Evolutionary conservation across 768 basidiomycete species (phyloP), one percentile per base, ranked within the genome.

Genomic region (Kwoniella sp.): DNA sequence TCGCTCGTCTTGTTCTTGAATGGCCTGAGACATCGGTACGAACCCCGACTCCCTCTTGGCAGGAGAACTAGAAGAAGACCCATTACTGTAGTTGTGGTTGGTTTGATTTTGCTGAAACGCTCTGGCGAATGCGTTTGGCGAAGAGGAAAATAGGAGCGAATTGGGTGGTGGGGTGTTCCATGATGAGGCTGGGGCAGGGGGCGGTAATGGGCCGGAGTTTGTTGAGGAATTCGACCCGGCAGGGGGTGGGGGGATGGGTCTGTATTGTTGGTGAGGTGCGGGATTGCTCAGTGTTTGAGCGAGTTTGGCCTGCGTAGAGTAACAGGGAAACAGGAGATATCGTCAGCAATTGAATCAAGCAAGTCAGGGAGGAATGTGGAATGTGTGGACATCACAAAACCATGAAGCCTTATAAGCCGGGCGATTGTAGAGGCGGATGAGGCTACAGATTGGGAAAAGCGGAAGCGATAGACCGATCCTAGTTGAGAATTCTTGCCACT

Each of bases 161-260:
- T 54, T 48, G 21, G 51, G 55, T 22, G 70, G 60, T 4, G 73
- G 73, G 1, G 70, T 66, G 58, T 76, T 76, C 74, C 74, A 76
- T 10, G 74, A 76, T 10, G 72, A 73, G 12, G 69, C 74, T 1
- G 74, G 74, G 1, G 74, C 74, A 15, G 74, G 74, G 21, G 74
- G 74, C 8, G 74, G 74, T 21, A 76, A 46, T 24, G 74, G 72
- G 10, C 50, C 30, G 22, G 47, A 27, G 25, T 66, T 19, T 36
- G 47, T 60, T 19, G 56, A 46, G 37, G 64, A 29, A 2, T 60
- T 37, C 21, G 64, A 60, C 24, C 62, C 26, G 22, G 62, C 24
- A 21, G 65, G 25, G 12, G 67, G 64, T 15, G 70, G 66, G 0
- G 71, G 71, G 53, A 72, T 70, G 7, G 71, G 73, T 40, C 72